A percentile compares a stretch with the other conserved stretches of the same genome.
These are phyloP conservation scores for Metahyphopichia silvanorum DNA, from an alignment of 805 yeast species.

Conservation along the genomic window DNA sequence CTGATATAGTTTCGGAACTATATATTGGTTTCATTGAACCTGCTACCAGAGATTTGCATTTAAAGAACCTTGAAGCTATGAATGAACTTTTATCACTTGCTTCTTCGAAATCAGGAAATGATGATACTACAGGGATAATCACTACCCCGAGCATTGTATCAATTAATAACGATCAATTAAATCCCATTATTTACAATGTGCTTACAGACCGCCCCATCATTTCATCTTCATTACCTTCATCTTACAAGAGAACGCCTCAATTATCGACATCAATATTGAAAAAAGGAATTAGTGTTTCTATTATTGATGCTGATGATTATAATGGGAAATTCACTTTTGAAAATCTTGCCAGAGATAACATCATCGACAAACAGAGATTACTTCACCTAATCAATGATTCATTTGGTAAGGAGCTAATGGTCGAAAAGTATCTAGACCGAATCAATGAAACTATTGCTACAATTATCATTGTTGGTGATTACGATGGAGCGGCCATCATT, in stretches of 20 bases:
- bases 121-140: slow-evolving; percentile 72
- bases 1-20: slow-evolving; percentile 62
- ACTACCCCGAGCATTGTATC: slow-evolving; percentile 82
- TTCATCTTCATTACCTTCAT: slow-evolving; percentile 84
- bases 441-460: slow-evolving; percentile 68
- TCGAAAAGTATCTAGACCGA: slow-evolving; percentile 63
- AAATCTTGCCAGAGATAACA: slow-evolving; percentile 30
- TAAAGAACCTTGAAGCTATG: slow-evolving; percentile 68
- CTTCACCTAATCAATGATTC: slow-evolving; percentile 70
- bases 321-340: slow-evolving; percentile 36
- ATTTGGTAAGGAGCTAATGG: slow-evolving; percentile 65
- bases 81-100: slow-evolving; percentile 48
- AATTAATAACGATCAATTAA: slow-evolving; percentile 47
- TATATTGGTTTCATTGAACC: slow-evolving; percentile 53
- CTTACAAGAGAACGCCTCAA: slow-evolving; percentile 50
- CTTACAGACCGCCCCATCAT: slow-evolving; percentile 88
- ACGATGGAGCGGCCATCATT: slow-evolving; percentile 91
- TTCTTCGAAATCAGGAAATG: slow-evolving; percentile 37
- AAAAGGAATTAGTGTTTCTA: slow-evolving; percentile 62
- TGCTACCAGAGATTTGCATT: slow-evolving; percentile 48
- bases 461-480: slow-evolving; percentile 84
- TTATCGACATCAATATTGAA: slow-evolving; percentile 77
- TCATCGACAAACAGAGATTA: slow-evolving; percentile 56
- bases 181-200: slow-evolving; percentile 87
- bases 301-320: slow-evolving; percentile 29